Evolutionary conservation across 2,329 filamentous ascomycete genomes (phyloP).

Genomic region (Gnomoniopsis smithogilvyi): DNA sequence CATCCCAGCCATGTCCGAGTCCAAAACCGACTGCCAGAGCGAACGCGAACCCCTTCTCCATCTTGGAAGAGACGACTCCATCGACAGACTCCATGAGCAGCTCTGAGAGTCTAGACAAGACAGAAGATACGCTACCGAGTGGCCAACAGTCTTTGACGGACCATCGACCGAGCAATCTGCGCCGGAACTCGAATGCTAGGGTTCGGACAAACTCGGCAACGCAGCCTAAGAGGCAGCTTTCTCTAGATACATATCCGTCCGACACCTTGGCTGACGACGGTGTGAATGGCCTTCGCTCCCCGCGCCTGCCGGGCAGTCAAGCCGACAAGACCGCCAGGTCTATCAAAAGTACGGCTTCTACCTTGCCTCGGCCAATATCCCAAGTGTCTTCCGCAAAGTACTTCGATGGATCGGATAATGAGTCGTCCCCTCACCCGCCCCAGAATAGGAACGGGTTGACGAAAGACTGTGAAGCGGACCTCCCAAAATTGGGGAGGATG

Average conservation of each 20-base stretch:
- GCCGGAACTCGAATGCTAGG: conserved; percentile 32
- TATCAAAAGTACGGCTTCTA: conserved; percentile 21
- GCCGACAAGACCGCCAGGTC: conserved; percentile 23
- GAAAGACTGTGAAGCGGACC: conserved; percentile 4
- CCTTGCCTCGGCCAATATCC: conserved; percentile 30
- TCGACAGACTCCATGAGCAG: not conserved
- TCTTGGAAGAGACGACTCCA: conserved; percentile 10
- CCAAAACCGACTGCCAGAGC: not conserved
- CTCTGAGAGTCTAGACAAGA: not conserved
- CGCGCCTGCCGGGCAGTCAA: conserved; percentile 22
- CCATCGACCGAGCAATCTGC: conserved; percentile 19
- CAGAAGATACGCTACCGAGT: conserved; percentile 5
- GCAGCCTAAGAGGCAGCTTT: conserved; percentile 29
- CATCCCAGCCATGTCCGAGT: not conserved
- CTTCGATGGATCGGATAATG: conserved; percentile 24
- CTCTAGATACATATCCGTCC: conserved; percentile 28
- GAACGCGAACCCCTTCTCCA: conserved; percentile 5
- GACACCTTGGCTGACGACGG: conserved; percentile 28
- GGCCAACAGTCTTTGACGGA: conserved; percentile 3
- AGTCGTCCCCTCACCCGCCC: conserved; percentile 2
- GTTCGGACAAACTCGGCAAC: conserved; percentile 28
- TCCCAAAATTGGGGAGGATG: not conserved
- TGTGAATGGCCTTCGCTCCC: conserved; percentile 28
- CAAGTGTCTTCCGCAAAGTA: conserved; percentile 31
- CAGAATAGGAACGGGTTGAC: conserved; percentile 18